These are phyloP conservation scores for Curvularia hawaiiensis DNA, from an alignment of 2,329 filamentous ascomycete genomes.

Conservation along the genomic window DNA sequence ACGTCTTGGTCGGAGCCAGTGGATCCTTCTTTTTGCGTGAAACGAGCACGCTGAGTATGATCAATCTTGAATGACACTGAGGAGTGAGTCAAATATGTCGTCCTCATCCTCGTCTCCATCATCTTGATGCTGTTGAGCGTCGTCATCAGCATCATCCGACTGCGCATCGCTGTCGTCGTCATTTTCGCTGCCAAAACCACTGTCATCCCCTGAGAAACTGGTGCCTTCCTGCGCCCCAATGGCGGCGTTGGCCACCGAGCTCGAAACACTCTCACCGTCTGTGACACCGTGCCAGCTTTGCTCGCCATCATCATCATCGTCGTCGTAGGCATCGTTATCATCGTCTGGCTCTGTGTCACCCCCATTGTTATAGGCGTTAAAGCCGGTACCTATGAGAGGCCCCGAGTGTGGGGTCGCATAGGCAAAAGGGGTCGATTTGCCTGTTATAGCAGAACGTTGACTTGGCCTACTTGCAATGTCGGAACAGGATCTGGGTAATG, in stretches of 20 bases:
- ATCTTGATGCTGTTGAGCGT: conserved; percentile 15
- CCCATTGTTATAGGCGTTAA: conserved; percentile 30
- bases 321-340: conserved; percentile 39
- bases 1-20: too few species aligned
- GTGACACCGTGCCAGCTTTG: conserved; percentile 40
- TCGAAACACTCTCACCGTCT: conserved; percentile 32
- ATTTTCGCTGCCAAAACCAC: conserved; percentile 38
- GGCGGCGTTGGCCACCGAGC: conserved; percentile 23
- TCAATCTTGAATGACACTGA: conserved; percentile 28
- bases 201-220: conserved; percentile 45
- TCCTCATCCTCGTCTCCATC: conserved; percentile 22
- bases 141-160: conserved; percentile 15
- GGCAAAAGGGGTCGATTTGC: conserved; percentile 63
- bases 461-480: conserved; percentile 50
- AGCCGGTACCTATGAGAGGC: conserved; percentile 36
- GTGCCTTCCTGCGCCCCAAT: conserved; percentile 37
- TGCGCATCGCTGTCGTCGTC: conserved; percentile 25
- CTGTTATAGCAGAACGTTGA: conserved; percentile 46
- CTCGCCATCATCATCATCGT: conserved; percentile 32
- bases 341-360: conserved; percentile 45
- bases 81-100: conserved; percentile 30
- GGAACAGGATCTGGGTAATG: conserved; percentile 37
- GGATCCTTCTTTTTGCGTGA: background rate
- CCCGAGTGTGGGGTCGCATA: conserved; percentile 76
- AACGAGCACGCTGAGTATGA: background rate